These are phyloP conservation scores for Collybia sp. DNA, from an alignment of 768 basidiomycete genomes.

Conservation along the genomic window DNA sequence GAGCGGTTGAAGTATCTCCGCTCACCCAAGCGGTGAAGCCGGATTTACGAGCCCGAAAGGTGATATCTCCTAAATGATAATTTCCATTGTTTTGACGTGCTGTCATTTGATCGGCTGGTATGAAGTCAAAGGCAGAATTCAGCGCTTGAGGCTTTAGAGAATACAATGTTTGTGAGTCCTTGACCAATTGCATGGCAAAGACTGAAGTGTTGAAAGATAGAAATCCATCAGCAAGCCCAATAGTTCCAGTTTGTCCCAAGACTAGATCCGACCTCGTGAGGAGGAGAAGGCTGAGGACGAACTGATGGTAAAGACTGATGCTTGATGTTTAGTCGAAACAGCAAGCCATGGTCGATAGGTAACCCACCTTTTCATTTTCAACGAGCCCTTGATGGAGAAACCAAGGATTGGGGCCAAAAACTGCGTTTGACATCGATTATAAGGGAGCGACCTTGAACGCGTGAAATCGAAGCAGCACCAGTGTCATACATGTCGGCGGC, in stretches of 20 bases:
- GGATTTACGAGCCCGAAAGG: conserved; percentile 42
- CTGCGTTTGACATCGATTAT: no score
- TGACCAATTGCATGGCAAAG: conserved; percentile 43
- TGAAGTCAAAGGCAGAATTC: conserved; percentile 40
- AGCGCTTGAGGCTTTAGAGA: conserved; percentile 35
- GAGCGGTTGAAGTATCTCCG: conserved; percentile 39
- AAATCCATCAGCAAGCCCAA: conserved; percentile 44
- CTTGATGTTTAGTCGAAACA: no score
- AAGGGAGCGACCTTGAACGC: no score
- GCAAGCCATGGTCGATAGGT: no score
- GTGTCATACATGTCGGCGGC: no score
- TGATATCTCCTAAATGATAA: conserved; percentile 54
- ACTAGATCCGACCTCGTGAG: conserved; percentile 1
- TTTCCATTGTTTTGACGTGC: conserved; percentile 40
- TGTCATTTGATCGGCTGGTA: conserved; percentile 47
- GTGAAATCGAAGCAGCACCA: no score
- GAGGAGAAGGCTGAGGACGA: no score
- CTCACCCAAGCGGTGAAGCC: conserved; percentile 41
- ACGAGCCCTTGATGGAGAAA: no score
- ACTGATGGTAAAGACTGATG: no score
- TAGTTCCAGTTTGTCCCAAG: conserved; percentile 24
- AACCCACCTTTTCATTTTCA: no score
- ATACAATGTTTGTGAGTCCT: conserved; percentile 52
- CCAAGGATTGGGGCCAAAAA: no score
- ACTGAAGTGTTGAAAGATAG: conserved; percentile 38